A percentile compares a stretch with the other conserved stretches of the same genome.
Conservation (phyloP, 805 yeast species). For the Torulaspora indica region DNA sequence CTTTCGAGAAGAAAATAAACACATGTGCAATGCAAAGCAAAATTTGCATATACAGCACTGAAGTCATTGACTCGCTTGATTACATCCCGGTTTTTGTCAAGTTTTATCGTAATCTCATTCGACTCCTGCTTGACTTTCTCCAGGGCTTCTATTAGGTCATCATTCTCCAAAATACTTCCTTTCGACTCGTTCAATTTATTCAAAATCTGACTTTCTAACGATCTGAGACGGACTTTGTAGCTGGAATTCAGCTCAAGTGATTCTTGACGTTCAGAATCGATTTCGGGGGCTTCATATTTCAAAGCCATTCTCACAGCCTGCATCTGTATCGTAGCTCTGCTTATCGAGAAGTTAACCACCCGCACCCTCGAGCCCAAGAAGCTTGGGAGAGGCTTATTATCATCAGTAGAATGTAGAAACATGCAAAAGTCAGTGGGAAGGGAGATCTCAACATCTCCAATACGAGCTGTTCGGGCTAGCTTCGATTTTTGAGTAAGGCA, state of each 20-base stretch:
- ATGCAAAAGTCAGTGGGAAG: conserved; percentile 59
- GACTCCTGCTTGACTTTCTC: conserved; percentile 66
- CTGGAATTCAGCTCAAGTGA: conserved; percentile 54
- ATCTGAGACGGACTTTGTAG: conserved; percentile 49
- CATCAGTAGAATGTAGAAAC: conserved; percentile 57
- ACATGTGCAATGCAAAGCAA: conserved; percentile 52
- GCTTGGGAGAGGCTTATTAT: conserved; percentile 43
- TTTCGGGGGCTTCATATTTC: conserved; percentile 55
- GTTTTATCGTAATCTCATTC: conserved; percentile 45
- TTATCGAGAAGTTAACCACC: conserved; percentile 66
- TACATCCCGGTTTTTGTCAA: conserved; percentile 50
- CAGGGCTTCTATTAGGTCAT: conserved; percentile 51
- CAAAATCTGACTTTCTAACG: conserved; percentile 57
- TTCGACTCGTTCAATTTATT: conserved; percentile 50
- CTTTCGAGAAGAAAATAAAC: conserved; percentile 46
- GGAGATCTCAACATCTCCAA: conserved; percentile 65
- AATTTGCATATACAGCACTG: conserved; percentile 44
- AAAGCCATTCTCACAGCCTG: conserved; percentile 58
- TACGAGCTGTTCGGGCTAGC: conserved; percentile 55
- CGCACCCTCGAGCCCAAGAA: conserved; percentile 60
- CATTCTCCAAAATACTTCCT: conserved; percentile 66
- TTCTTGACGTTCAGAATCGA: conserved; percentile 53
- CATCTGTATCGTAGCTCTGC: conserved; percentile 59
- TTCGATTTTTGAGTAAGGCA: conserved; percentile 60
- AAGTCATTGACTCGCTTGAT: conserved; percentile 51